These are phyloP conservation scores for Phaseolus lunatus DNA, from an alignment of 306 rosid genomes.

Conservation along the genomic window DNA sequence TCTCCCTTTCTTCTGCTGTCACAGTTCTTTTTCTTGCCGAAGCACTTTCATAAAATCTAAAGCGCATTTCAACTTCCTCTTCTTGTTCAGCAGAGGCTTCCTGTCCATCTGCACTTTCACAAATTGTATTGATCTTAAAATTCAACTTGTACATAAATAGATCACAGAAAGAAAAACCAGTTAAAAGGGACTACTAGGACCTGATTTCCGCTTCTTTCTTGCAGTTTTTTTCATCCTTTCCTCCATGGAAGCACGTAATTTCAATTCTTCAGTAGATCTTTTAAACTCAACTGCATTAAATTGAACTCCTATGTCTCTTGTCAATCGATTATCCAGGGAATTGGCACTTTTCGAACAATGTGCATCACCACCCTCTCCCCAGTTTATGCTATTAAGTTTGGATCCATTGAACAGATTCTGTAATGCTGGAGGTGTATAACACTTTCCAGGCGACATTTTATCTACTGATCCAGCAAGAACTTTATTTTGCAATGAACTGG, in stretches of 20 bases:
- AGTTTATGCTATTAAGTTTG: constrained; percentile 61
- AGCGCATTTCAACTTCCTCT: constrained; percentile 75
- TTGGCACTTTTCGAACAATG: constrained; percentile 54
- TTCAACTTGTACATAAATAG: constrained; percentile 10
- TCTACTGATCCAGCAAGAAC: constrained; percentile 55
- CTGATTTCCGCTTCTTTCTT: constrained; percentile 77
- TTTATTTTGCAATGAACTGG: constrained; percentile 59
- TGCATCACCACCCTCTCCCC: constrained; percentile 68
- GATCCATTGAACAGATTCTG: constrained; percentile 85
- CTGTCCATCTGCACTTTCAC: constrained; percentile 63
- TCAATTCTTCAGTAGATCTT: constrained; percentile 72
- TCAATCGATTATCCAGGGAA: constrained; percentile 55
- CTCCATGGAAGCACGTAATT: constrained; percentile 58
- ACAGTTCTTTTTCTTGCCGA: constrained; percentile 96
- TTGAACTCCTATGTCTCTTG: constrained; percentile 70
- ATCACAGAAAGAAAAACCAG: constrained; percentile 12
- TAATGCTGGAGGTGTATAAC: constrained; percentile 63
- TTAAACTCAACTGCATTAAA: constrained; percentile 75
- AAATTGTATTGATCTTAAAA: constrained; percentile 35
- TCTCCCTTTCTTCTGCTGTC: constrained; percentile 97
- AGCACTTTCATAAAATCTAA: constrained; percentile 94
- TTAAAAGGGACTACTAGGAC: constrained; percentile 55
- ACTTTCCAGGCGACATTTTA: constrained; percentile 53
- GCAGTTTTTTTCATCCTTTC: constrained; percentile 57
- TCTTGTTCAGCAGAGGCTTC: constrained; percentile 67